phyloP scores from a whole-genome alignment of 73 alveolate species.

The Strombidium stylifer region DNA sequence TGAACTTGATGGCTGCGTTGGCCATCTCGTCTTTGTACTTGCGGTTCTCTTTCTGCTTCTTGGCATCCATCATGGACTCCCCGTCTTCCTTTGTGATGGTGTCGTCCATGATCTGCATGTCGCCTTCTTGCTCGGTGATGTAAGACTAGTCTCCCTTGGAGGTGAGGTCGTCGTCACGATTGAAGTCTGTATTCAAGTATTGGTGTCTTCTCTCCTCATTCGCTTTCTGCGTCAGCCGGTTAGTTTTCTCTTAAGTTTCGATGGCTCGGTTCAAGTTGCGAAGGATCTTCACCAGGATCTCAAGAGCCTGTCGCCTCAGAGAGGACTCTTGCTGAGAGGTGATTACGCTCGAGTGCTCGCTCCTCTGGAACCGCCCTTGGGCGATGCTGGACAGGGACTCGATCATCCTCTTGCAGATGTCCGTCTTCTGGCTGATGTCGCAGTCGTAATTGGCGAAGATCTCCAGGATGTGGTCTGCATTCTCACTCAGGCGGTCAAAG shows the following conservation, averaged over 20 bases:
- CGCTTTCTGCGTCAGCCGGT: constrained; percentile 1
- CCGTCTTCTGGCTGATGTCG: constrained; percentile 83
- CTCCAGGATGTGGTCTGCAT: constrained; percentile 73
- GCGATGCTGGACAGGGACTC: constrained; percentile 86
- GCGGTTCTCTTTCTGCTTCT: background rate
- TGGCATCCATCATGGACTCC: too few species aligned
- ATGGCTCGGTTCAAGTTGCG: constrained; percentile 33
- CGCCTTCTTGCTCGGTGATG: too few species aligned
- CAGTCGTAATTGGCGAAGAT: constrained; percentile 94
- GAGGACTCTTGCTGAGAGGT: constrained; percentile 62
- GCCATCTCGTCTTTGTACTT: constrained; percentile 64
- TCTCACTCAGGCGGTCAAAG: constrained; percentile 67
- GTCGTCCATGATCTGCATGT: too few species aligned
- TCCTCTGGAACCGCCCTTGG: constrained; percentile 76
- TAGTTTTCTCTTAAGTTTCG: constrained; percentile 28
- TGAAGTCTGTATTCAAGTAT: too few species aligned
- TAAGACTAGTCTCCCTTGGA: too few species aligned
- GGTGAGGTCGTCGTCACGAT: too few species aligned
- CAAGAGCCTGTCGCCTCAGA: constrained; percentile 61
- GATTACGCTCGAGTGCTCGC: constrained; percentile 63
- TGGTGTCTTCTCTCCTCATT: background rate
- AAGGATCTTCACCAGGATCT: constrained; percentile 49
- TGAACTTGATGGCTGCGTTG: constrained; percentile 92
- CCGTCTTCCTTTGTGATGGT: too few species aligned
- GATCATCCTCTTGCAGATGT: constrained; percentile 69